Percentiles rank a stretch among this genome's conserved stretches.
Evolutionary conservation across 2,329 filamentous ascomycete genomes (phyloP).

Genomic region (Nemania sp.): DNA sequence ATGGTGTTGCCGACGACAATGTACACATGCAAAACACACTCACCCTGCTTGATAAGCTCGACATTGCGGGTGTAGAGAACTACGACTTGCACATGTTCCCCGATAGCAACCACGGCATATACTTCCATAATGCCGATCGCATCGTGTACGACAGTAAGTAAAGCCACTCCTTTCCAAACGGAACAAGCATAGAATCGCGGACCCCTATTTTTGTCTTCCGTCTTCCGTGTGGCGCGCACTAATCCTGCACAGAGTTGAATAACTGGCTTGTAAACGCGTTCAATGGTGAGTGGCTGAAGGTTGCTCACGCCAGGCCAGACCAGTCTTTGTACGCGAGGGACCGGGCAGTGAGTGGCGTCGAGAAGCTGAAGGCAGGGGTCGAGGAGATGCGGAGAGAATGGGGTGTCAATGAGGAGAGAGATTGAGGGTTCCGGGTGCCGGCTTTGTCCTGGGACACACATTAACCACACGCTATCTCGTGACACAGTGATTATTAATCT

Average conservation of each 20-base stretch:
- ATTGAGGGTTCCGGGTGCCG: neutral
- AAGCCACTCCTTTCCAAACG: neutral
- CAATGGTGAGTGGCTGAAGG: slow-evolving; percentile 88
- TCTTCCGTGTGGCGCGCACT: slow-evolving; percentile 37
- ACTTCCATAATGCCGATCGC: slow-evolving; percentile 87
- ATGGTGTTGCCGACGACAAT: slow-evolving; percentile 95
- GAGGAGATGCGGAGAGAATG: slow-evolving; percentile 29
- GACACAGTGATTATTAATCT: neutral
- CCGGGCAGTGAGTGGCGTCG: slow-evolving; percentile 32
- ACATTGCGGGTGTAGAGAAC: slow-evolving; percentile 81
- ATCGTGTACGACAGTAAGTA: slow-evolving; percentile 92
- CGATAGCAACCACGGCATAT: slow-evolving; percentile 93
- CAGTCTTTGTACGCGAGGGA: slow-evolving; percentile 41
- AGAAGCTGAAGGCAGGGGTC: slow-evolving; percentile 30
- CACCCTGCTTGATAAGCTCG: slow-evolving; percentile 82
- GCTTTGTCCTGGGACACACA: neutral
- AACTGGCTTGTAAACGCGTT: slow-evolving; percentile 98
- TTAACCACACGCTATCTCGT: no score
- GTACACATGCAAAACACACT: slow-evolving; percentile 96
- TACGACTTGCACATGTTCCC: slow-evolving; percentile 98
- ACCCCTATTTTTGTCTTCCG: neutral
- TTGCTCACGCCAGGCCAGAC: slow-evolving; percentile 53
- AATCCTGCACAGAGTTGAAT: slow-evolving; percentile 64
- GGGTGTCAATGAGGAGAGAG: neutral
- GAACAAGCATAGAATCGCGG: neutral